A percentile compares a stretch with the other conserved stretches of the same genome.
Conservation (phyloP, 805 yeast species). For the Pichia cabralensis region DNA sequence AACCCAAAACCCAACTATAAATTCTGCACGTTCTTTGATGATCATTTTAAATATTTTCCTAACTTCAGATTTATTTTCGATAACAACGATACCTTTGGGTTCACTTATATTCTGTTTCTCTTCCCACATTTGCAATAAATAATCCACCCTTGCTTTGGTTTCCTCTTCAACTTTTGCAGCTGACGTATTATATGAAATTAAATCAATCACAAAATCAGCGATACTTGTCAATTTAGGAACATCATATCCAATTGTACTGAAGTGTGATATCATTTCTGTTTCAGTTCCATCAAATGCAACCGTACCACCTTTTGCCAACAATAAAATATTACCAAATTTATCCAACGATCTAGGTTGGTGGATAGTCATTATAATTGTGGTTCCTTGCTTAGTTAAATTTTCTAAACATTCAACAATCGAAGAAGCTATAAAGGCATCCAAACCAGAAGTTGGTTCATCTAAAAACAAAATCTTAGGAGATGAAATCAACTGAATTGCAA, state of each 20-base stretch:
- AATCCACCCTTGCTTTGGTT: constrained; percentile 32
- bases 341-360: constrained; percentile 74
- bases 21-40: constrained; percentile 23
- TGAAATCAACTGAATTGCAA: constrained; percentile 67
- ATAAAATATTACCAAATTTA: constrained; percentile 58
- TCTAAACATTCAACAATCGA: constrained; percentile 54
- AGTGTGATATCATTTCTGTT: constrained; percentile 34
- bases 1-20: constrained; percentile 26
- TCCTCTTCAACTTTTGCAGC: constrained; percentile 30
- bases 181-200: constrained; percentile 49
- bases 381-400: constrained; percentile 45
- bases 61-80: constrained; percentile 13
- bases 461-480: constrained; percentile 62
- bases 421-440: constrained; percentile 70
- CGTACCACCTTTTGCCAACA: constrained; percentile 64
- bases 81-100: neutral
- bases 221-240: constrained; percentile 56
- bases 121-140: constrained; percentile 31
- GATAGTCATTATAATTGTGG: constrained; percentile 65
- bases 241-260: constrained; percentile 37
- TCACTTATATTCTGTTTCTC: neutral
- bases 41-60: constrained; percentile 19
- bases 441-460: constrained; percentile 87
- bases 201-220: constrained; percentile 68
- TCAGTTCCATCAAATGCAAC: constrained; percentile 61